Evolutionary conservation across 768 basidiomycete genomes (phyloP), one percentile per base, ranked within the genome.

Genomic region (Serendipita sp.): DNA sequence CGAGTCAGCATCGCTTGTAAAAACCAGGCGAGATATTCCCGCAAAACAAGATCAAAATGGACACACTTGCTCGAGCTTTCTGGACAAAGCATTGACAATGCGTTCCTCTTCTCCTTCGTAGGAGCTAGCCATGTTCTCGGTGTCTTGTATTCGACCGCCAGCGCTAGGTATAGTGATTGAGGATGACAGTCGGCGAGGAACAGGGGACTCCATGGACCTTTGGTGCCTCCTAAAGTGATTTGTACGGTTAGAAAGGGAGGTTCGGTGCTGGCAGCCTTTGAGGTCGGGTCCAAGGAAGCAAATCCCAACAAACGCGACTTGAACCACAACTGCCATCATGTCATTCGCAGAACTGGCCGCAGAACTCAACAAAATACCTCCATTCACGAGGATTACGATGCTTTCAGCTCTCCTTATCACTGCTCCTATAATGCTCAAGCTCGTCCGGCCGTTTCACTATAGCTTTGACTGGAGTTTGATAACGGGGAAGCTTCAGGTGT

Each of bases 81-180:
- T 79, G 32, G 86, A 90, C 64, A 92, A 76, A 4, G 87, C 78
- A 66, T 90, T 91, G 68, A 89, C 86, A 64, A 92, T 90, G 51
- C 89, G 83, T 72, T 92, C 90, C 74, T 92, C 89, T 74, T 92
- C 89, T 10, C 89, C 90, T 70, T 91, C 89, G 72, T 90, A 91
- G 23, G 86, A 86, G 73, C 91, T 90, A 71, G 91, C 91, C 71
- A 91, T 78, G 63, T 83, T 85, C 71, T 91, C 89, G 69, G 85
- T 82, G 44, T 78, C 74, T 68, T 80, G 80, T 64, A 75, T 81
- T 32, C 41, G 52, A 63, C 63, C 58, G 32, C 16, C 56, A 66
- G 77, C 28, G 10, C 16, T 8, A 38, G 56, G 56, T 28, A 28
- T 79, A 44, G 82, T 75, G 70, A 79, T 83, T 38, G 80, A 76